These are phyloP conservation scores for Suhomyces kilbournensis DNA, from an alignment of 805 yeast genomes.

Conservation along the genomic window DNA sequence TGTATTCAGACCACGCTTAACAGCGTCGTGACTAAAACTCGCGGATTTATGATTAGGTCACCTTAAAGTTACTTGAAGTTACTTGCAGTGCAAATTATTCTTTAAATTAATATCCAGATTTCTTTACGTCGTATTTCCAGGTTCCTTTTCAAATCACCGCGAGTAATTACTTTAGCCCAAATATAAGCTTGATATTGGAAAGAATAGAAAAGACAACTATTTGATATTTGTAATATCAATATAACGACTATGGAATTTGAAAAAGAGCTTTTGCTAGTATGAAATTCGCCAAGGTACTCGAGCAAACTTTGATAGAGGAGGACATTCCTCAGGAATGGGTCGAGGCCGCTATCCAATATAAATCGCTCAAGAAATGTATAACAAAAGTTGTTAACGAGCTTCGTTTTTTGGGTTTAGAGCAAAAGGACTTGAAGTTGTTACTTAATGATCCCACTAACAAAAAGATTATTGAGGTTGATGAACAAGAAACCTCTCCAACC, in stretches of 20 bases:
- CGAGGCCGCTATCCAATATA: slow-evolving; percentile 66
- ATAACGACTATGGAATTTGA: neutral
- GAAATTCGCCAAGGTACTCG: slow-evolving; percentile 76
- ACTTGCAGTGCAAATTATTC: neutral
- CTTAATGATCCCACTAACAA: slow-evolving; percentile 25
- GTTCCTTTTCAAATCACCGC: neutral
- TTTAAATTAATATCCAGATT: neutral
- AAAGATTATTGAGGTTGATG: slow-evolving; percentile 30
- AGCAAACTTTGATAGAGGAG: slow-evolving; percentile 58
- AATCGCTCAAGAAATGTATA: slow-evolving; percentile 65
- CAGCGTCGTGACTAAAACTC: neutral
- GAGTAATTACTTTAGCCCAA: neutral
- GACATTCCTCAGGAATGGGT: slow-evolving; percentile 68
- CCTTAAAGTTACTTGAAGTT: neutral
- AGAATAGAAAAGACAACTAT: neutral
- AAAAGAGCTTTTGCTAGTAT: slow-evolving; percentile 26
- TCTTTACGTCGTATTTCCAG: neutral
- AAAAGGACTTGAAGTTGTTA: slow-evolving; percentile 39
- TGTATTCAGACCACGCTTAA: neutral
- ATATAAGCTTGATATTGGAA: neutral
- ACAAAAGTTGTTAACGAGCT: slow-evolving; percentile 64
- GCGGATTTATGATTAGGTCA: neutral
- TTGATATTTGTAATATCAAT: neutral
- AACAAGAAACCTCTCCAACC: slow-evolving; percentile 29
- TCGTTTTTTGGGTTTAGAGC: slow-evolving; percentile 53